Evolutionary conservation across 2,329 filamentous ascomycete genomes (phyloP), one percentile per base, ranked within the genome.

Genomic region (Periconia digitata): DNA sequence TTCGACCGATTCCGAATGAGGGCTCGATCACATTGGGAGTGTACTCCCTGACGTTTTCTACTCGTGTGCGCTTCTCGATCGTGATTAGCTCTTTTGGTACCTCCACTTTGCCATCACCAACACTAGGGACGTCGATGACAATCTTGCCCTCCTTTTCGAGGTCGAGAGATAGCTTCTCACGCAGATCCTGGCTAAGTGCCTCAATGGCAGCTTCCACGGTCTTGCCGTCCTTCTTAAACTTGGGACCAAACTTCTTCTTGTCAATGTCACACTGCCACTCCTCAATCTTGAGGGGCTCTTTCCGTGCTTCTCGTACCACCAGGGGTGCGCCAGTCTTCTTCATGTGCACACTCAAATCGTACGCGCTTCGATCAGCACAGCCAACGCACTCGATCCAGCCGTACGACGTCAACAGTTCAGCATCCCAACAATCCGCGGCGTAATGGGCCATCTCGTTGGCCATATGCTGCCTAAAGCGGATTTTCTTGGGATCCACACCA

Each of bases 341-440:
- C 69, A 87, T 86, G 74, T 97, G 94, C 8, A 96, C 92, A 29
- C 84, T 87, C 70, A 97, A 73, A 74, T 99, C 94, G 72, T 96
- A 99, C 17, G 94, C 94, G 69, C 89, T 95, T 64, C 94, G 85
- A 71, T 96, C 92, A 52, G 94, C 94, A 72, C 94, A 97, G 54
- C 94, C 94, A 64, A 97, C 92, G 72, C 92, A 97, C 78, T 99
- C 94, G 55, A 97, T 89, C 94, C 94, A 99, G 70, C 94, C 94
- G 65, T 92, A 92, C 53, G 88, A 92, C 49, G 90, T 97, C 54
- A 88, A 79, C 46, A 99, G 78, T 73, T 99, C 94, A 13, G 91
- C 92, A 73, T 99, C 94, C 94, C 94, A 97, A 77, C 94, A 99
- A 77, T 99, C 94, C 47, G 86, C 83, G 40, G 94, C 94, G 70